Percentiles rank a stretch among this genome's conserved stretches.
phyloP scores from a whole-genome alignment of 768 basidiomycete genomes.

The Ramaria rubella region DNA sequence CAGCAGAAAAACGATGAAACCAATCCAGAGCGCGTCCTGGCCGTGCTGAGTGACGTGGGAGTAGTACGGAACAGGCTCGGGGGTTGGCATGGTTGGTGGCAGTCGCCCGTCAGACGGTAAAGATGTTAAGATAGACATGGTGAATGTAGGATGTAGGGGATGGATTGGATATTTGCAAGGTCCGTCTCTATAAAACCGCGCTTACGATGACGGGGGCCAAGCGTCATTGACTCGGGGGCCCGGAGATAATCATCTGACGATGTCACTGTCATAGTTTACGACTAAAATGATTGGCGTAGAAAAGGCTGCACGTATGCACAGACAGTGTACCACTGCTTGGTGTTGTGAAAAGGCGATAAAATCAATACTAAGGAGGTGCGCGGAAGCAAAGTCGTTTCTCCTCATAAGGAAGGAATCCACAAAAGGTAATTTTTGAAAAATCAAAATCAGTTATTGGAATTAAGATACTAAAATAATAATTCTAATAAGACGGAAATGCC shows the following conservation, averaged over 20 bases:
- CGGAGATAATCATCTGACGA: neutral
- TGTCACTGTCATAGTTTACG: neutral
- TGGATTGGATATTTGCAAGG: neutral
- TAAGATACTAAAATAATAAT: neutral
- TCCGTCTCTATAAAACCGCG: neutral
- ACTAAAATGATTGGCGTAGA: neutral
- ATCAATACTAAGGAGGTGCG: too few species aligned
- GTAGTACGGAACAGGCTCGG: neutral
- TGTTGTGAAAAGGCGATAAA: too few species aligned
- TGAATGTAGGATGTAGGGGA: neutral
- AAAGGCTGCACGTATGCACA: too few species aligned
- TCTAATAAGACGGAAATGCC: neutral
- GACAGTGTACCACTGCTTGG: too few species aligned
- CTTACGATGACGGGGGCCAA: neutral
- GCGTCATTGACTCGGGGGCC: neutral
- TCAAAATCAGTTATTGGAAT: neutral
- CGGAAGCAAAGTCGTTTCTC: too few species aligned
- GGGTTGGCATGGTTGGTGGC: neutral
- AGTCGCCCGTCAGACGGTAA: neutral
- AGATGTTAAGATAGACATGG: neutral
- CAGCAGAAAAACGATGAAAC: slow-evolving; percentile 4
- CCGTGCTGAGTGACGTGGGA: neutral
- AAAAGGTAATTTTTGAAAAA: neutral
- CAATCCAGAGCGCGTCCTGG: neutral
- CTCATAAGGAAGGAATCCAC: too few species aligned